These are phyloP conservation scores for Scedosporium dehoogii DNA, from an alignment of 2,329 filamentous ascomycete species.

Conservation along the genomic window DNA sequence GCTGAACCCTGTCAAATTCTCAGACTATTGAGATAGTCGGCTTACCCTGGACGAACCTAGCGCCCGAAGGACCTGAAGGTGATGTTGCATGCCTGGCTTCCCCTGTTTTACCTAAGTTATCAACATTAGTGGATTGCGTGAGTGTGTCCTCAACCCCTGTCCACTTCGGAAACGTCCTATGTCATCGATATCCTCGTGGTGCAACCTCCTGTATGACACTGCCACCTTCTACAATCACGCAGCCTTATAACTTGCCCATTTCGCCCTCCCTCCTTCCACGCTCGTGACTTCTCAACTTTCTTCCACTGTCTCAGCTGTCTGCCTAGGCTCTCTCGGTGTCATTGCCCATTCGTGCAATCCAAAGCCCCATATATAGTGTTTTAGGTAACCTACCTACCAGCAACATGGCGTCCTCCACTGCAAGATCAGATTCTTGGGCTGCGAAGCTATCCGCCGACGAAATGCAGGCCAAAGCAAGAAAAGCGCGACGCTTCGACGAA, in stretches of 20 bases:
- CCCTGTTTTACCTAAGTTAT: background rate
- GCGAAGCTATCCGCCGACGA: slow-evolving; percentile 19
- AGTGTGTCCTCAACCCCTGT: background rate
- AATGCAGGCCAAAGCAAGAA: slow-evolving; percentile 41
- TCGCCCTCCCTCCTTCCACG: background rate
- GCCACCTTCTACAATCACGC: background rate
- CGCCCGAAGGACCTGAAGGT: background rate
- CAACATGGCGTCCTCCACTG: background rate
- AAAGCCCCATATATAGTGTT: background rate
- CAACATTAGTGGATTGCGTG: too few relatives aligned
- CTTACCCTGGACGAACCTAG: background rate
- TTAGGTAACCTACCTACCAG: background rate
- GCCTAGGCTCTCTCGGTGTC: too few relatives aligned
- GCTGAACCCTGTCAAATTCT: background rate
- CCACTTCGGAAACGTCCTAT: background rate
- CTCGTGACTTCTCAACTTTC: background rate
- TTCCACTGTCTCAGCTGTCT: background rate
- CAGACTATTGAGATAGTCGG: background rate
- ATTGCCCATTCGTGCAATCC: too few relatives aligned
- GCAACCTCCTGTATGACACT: background rate
- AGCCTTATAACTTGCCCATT: background rate
- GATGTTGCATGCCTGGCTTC: background rate
- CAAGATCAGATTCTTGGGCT: slow-evolving; percentile 4
- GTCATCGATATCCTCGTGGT: background rate
- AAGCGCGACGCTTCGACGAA: slow-evolving; percentile 37